phyloP scores from a whole-genome alignment of 495 filamentous ascomycete species.

The Aeminium ludgeri region DNA sequence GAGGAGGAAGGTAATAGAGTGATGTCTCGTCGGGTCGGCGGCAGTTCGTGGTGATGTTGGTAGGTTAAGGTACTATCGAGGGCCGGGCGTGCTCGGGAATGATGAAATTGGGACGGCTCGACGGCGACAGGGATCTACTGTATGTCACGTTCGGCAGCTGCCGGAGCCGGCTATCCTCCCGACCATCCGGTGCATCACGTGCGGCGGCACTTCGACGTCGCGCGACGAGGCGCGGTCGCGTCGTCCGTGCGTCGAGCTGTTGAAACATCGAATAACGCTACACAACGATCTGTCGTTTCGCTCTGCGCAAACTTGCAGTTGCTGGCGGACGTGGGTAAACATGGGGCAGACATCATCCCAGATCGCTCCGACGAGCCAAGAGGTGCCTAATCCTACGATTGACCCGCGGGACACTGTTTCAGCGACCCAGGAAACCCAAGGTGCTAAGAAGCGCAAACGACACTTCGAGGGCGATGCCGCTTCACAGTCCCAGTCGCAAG shows the following conservation, averaged over 20 bases:
- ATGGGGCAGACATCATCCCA: constrained; percentile 2
- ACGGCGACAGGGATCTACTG: no score
- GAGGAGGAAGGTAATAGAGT: background rate
- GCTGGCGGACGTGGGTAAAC: background rate
- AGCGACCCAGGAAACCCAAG: background rate
- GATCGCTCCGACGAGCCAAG: background rate
- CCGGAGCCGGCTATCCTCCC: no score
- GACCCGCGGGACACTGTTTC: background rate
- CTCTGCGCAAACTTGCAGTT: no score
- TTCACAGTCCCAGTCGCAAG: background rate
- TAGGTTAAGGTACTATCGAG: no score
- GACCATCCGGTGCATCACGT: background rate
- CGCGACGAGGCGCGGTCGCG: background rate
- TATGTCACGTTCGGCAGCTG: no score
- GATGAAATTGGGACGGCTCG: no score
- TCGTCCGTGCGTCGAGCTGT: background rate
- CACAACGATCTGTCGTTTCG: background rate
- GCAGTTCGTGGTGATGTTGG: no score
- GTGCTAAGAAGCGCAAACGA: background rate
- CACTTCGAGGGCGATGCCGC: background rate
- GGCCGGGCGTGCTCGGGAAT: no score
- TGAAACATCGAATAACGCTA: background rate
- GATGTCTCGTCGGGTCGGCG: background rate
- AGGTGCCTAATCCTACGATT: background rate
- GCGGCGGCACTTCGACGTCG: background rate